These are phyloP conservation scores for Xylaria venustula DNA, from an alignment of 495 filamentous ascomycete genomes.

Conservation along the genomic window DNA sequence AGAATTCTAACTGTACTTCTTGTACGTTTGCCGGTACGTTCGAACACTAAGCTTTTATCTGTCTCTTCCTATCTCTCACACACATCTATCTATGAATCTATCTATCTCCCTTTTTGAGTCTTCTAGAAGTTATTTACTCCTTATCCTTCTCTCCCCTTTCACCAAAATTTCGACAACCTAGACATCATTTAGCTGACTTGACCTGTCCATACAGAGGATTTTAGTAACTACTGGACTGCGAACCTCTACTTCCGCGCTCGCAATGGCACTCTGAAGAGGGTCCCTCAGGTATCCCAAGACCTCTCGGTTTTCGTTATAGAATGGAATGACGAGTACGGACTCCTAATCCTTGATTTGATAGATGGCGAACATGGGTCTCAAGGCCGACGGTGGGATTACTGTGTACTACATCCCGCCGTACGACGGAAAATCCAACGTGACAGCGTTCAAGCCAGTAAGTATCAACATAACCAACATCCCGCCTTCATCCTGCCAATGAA, in stretches of 20 bases:
- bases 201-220: conserved; percentile 27
- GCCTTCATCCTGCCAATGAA: no score
- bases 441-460: conserved; percentile 42
- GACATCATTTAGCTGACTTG: no score
- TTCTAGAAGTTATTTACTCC: no score
- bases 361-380: conserved; percentile 32
- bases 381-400: conserved; percentile 37
- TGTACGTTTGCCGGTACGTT: conserved; percentile 25
- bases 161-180: no score
- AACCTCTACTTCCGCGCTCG: conserved; percentile 41
- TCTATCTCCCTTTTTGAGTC: no score
- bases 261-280: conserved; percentile 41
- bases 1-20: conserved; percentile 31
- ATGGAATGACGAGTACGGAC: no score
- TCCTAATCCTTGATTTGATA: no score
- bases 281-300: conserved; percentile 23
- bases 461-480: background rate
- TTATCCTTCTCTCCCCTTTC: no score
- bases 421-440: conserved; percentile 36
- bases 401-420: conserved; percentile 45
- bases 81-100: no score
- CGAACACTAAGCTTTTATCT: no score
- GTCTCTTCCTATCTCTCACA: no score
- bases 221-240: conserved; percentile 47
- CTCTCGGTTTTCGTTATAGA: no score